These are phyloP conservation scores for Delitschia confertaspora DNA, from an alignment of 495 filamentous ascomycete genomes.

Conservation along the genomic window DNA sequence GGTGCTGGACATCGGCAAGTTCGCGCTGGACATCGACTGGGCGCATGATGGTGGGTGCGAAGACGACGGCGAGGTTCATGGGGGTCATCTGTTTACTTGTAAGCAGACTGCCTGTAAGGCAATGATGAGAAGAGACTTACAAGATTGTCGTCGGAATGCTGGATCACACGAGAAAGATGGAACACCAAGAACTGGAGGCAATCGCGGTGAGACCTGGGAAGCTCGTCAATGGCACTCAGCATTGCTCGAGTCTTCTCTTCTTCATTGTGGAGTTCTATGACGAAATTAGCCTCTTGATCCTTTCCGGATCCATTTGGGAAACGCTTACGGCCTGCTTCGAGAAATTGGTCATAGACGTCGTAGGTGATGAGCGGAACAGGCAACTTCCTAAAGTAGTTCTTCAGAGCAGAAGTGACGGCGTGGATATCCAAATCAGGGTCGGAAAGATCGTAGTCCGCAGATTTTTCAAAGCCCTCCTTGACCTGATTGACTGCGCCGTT, in stretches of 20 bases:
- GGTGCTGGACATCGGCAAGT: conserved; percentile 78
- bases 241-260: conserved; percentile 58
- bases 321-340: conserved; percentile 68
- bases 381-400: conserved; percentile 95
- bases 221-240: conserved; percentile 57
- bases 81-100: conserved; percentile 67
- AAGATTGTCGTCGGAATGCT: conserved; percentile 70
- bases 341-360: conserved; percentile 80
- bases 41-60: conserved; percentile 95
- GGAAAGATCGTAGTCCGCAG: conserved; percentile 77
- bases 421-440: conserved; percentile 93
- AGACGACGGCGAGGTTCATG: conserved; percentile 91
- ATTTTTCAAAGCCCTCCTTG: conserved; percentile 81
- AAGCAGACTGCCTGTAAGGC: neutral
- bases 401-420: conserved; percentile 87
- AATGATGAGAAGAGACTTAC: conserved; percentile 33
- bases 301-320: no score
- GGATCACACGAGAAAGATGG: conserved; percentile 83
- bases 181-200: conserved; percentile 90
- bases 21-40: conserved; percentile 80
- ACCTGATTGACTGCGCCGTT: conserved; percentile 77
- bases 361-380: conserved; percentile 86
- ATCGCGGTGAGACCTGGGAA: conserved; percentile 76
- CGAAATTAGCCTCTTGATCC: conserved; percentile 21
- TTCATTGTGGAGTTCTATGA: conserved; percentile 42